Evolutionary conservation across 805 yeast species (phyloP), one percentile per base, ranked within the genome.

Genomic region (Yamadazyma phyllophila): DNA sequence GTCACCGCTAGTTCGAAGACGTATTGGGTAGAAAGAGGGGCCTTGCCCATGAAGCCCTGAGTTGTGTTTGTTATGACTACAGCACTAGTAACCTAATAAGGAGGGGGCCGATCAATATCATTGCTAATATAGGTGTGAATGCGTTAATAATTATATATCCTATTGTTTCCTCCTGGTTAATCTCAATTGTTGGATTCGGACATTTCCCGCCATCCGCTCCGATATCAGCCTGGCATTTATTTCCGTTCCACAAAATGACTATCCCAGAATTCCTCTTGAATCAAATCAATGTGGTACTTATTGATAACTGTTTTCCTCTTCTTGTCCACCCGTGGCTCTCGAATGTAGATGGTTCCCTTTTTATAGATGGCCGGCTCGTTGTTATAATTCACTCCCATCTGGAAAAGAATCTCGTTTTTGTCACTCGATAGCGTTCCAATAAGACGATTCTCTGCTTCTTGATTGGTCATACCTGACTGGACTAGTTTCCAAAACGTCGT

Each of bases 401-500:
- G 78, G 59, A 86, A 94, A 48, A 94, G 62, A 2, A 94, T 82
- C 61, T 94, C 99, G 60, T 94, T 87, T 61, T 94, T 94, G 57
- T 92, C 97, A 26, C 80, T 70, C 12, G 96, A 73, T 1, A 88
- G 57, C 0, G 98, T 88, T 0, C 97, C 97, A 45, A 77, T 75
- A 27, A 94, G 74, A 52, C 65, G 71, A 39, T 81, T 74, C 57
- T 94, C 97, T 0, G 98, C 95, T 31, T 89, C 94, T 51, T 80
- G 79, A 0, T 95, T 81, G 0, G 85, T 76, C 65, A 86, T 46
- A 0, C 83, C 83, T 50, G 77, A 72, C 14, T 70, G 60, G 0
- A 94, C 92, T 56, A 94, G 71, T 5, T 81, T 73, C 99, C 99
- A 94, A 61, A 94, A 94, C 0, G 89, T 73, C 0, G 99, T 94